These are phyloP conservation scores for Taiozyma sp. DNA, from an alignment of 1,139 yeast species.

Conservation along the genomic window DNA sequence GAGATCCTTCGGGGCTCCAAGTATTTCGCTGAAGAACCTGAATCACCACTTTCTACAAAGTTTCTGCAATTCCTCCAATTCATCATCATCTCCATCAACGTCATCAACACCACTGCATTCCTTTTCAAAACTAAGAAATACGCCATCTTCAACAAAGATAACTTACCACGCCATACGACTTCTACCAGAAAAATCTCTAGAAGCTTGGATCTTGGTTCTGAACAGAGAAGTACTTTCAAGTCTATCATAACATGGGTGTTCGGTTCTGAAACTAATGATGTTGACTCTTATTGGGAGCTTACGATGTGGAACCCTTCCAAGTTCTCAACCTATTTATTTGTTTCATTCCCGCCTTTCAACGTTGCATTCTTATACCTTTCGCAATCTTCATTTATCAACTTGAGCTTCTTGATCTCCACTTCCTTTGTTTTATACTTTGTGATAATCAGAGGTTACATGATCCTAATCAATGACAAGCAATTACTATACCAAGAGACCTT, in stretches of 20 bases:
- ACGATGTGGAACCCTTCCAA: constrained; percentile 57
- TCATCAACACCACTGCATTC: constrained; percentile 16
- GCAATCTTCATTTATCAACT: constrained; percentile 36
- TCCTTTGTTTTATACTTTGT: constrained; percentile 38
- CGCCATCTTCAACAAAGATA: constrained; percentile 22
- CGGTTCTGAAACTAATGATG: constrained; percentile 18
- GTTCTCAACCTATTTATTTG: constrained; percentile 42
- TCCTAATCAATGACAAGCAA: constrained; percentile 53
- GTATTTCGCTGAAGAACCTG: constrained; percentile 19
- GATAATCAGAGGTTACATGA: constrained; percentile 41
- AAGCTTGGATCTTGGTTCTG: neutral
- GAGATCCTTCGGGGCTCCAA: constrained; percentile 24
- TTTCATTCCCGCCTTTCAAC: constrained; percentile 57
- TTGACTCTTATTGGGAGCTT: constrained; percentile 43
- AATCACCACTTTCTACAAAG: constrained; percentile 4
- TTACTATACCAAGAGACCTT: constrained; percentile 58
- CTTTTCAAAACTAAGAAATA: constrained; percentile 20
- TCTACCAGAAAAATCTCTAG: constrained; percentile 20
- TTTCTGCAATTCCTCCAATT: constrained; percentile 7
- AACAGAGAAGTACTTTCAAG: neutral
- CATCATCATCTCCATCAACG: constrained; percentile 15
- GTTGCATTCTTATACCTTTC: constrained; percentile 34
- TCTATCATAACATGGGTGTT: neutral
- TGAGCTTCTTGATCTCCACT: constrained; percentile 33
- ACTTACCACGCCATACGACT: constrained; percentile 15